Conservation (phyloP, 805 yeast genomes). For the Priceomyces fermenticarens region DNA sequence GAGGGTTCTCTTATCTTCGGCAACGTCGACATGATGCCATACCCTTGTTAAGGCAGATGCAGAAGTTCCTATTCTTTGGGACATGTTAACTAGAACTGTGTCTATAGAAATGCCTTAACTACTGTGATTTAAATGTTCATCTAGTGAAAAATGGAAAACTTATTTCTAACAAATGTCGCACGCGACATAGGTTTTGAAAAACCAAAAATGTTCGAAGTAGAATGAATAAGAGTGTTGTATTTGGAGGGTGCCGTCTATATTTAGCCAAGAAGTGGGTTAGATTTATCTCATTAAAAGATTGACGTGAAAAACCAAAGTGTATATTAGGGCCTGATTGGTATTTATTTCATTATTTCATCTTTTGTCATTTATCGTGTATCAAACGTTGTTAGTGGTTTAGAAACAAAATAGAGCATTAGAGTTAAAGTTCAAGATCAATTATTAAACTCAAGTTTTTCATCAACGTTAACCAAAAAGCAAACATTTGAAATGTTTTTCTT, state of each 20-base stretch:
- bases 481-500: conserved; percentile 36
- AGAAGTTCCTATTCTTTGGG: conserved; percentile 42
- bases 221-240: too few species aligned
- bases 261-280: too few species aligned
- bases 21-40: conserved; percentile 96
- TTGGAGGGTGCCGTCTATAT: too few species aligned
- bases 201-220: too few species aligned
- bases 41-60: conserved; percentile 76
- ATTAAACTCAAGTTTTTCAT: too few species aligned
- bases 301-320: too few species aligned
- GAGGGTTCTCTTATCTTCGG: conserved; percentile 76
- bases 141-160: conserved; percentile 3
- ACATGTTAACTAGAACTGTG: conserved; percentile 15
- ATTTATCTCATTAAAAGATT: too few species aligned
- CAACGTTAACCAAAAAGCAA: too few species aligned
- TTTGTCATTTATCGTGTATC: not conserved
- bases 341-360: too few species aligned
- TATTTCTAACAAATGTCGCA: conserved; percentile 5
- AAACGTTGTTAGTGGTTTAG: not conserved
- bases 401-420: not conserved
- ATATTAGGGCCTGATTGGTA: too few species aligned
- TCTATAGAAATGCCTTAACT: not conserved
- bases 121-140: not conserved
- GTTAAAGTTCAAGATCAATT: too few species aligned
- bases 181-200: not conserved